Conservation (phyloP, 352 stramenopile species). For the Phytophthora brassicae region DNA sequence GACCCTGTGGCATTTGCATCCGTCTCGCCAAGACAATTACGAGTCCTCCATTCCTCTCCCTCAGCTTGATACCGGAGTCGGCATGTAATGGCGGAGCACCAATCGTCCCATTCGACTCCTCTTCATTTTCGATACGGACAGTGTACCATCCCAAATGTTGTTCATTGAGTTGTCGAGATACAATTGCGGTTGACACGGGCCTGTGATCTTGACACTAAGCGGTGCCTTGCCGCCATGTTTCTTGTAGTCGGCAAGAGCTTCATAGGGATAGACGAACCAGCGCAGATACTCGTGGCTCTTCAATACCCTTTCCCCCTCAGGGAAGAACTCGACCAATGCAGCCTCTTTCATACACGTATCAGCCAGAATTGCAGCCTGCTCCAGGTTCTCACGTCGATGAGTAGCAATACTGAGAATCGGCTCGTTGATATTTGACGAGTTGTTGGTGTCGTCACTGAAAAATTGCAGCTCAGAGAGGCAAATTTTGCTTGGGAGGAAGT, state of each 20-base stretch:
- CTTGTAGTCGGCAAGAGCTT: conserved; percentile 29
- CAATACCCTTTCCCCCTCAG: conserved; percentile 26
- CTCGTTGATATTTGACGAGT: conserved; percentile 4
- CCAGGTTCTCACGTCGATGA: conserved; percentile 30
- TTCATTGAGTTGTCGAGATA: conserved; percentile 25
- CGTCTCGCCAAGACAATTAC: too few species aligned
- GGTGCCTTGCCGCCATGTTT: conserved; percentile 20
- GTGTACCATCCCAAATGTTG: conserved; percentile 27
- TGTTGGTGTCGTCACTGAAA: conserved; percentile 15
- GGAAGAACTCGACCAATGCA: conserved; percentile 15
- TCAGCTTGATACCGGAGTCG: too few species aligned
- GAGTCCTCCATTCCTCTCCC: too few species aligned
- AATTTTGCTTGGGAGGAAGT: conserved; percentile 10
- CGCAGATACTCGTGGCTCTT: conserved; percentile 29
- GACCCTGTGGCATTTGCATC: too few species aligned
- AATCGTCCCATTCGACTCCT: conserved; percentile 26
- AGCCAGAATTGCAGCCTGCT: conserved; percentile 24
- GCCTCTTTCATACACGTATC: conserved; percentile 33
- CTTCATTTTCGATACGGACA: conserved; percentile 30
- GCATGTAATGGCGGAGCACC: conserved; percentile 27
- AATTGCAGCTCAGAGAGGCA: conserved; percentile 27
- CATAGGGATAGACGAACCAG: conserved; percentile 40
- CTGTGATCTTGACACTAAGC: conserved; percentile 28
- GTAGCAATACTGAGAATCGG: conserved; percentile 23
- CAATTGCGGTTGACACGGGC: conserved; percentile 36